Base-by-base conservation (phyloP, 1,284 basidiomycete species). In the Austroboletus novae-zelandiae region DNA sequence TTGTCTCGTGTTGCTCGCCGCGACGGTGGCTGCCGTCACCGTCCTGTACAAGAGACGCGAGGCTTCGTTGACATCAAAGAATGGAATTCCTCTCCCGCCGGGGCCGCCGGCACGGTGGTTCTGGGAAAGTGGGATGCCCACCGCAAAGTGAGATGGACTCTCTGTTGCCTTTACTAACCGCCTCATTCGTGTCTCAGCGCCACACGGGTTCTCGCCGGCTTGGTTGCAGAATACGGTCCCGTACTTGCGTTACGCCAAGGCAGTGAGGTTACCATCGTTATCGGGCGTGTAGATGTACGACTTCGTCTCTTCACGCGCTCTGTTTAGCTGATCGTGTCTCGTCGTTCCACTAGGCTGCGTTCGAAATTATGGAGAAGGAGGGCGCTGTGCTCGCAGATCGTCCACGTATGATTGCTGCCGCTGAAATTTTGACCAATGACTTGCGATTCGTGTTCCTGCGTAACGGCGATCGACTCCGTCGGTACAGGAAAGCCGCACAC, bases 291-390 rank as follows among this genome's bases (percentile, higher is more conserved):
- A 35, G 61, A 72, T 54, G 73, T 73, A 50, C 8, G 58, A 15
- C 18, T n/a, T 17, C 8, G 4, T 45, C n/a, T 3, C 29, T 20
- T 10, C 3, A 15, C 8, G 6, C 20, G 10, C 15, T 5, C 17
- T 37, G 18, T 18, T 25, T 14, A n/a, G 23, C 39, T 40, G 14
- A 23, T 40, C 9, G 20, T 3, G 13, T 30, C 9, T 18, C 40
- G 27, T 10, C 5, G 13, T 29, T 23, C 20, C 4, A 9, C 11
- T 25, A 68, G 66, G 58, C 68, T 3, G 52, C 50, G 5, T 46
- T 52, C 1, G 65, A 68, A 6, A 67, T 74, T 14, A 67, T 73
- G 59, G 71, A 74, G 43, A 74, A 68, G 48, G 53, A 67, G 20
- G 69, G 70, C 2, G 52, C 53, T 1, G 54, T 52, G 5, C 59